Evolutionary conservation across 1,284 basidiomycete species (phyloP).

Genomic region (Rhizoctonia solani): DNA sequence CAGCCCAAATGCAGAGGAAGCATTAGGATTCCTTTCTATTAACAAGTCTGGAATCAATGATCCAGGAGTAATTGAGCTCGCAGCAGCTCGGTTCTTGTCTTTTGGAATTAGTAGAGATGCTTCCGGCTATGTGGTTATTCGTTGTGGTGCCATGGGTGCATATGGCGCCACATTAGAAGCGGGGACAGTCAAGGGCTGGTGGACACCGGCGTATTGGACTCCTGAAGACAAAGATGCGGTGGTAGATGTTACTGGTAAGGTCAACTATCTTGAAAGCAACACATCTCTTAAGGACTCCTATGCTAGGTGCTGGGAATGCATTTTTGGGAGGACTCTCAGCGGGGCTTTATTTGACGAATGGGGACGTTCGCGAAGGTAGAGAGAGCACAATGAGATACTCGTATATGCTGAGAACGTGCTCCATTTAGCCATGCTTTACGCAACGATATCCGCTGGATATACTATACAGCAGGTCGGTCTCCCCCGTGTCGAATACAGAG

Average conservation of each 20-base stretch:
- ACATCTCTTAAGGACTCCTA: neutral
- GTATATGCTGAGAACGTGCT: too few relatives aligned
- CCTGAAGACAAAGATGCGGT: slow-evolving; percentile 52
- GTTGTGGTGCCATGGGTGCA: slow-evolving; percentile 76
- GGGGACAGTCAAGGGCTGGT: slow-evolving; percentile 51
- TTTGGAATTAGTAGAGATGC: slow-evolving; percentile 58
- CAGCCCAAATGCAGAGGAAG: slow-evolving; percentile 80
- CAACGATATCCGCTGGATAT: slow-evolving; percentile 79
- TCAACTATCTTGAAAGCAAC: slow-evolving; percentile 14
- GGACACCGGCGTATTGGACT: slow-evolving; percentile 81
- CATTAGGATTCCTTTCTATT: slow-evolving; percentile 61
- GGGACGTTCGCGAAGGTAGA: slow-evolving; percentile 67
- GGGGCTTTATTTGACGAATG: slow-evolving; percentile 61
- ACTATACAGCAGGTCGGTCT: slow-evolving; percentile 81
- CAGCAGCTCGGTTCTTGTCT: slow-evolving; percentile 60
- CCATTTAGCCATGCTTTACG: slow-evolving; percentile 74
- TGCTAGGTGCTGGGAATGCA: slow-evolving; percentile 79
- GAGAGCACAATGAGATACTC: too few relatives aligned
- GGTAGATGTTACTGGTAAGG: slow-evolving; percentile 80
- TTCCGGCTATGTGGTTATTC: slow-evolving; percentile 67
- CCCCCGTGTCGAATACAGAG: slow-evolving; percentile 54
- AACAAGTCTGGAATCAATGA: slow-evolving; percentile 42
- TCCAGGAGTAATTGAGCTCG: slow-evolving; percentile 60
- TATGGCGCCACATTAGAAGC: slow-evolving; percentile 57
- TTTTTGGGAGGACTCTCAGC: slow-evolving; percentile 85